These are phyloP conservation scores for Nematodospora valgi DNA, from an alignment of 805 yeast genomes.

Conservation along the genomic window DNA sequence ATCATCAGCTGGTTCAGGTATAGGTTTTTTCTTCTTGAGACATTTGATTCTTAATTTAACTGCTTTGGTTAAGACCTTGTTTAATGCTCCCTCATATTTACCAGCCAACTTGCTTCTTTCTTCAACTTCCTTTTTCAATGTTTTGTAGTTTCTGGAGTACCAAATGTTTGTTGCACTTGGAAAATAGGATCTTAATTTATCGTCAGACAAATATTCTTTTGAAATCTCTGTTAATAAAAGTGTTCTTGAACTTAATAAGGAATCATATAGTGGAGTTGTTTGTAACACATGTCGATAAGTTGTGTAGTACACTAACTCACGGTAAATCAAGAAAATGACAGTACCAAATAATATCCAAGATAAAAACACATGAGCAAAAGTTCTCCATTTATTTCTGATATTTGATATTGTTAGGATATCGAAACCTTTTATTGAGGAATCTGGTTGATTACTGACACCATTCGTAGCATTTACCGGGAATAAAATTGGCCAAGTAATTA, in stretches of 20 bases:
- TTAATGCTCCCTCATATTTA: conserved; percentile 66
- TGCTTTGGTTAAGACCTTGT: conserved; percentile 57
- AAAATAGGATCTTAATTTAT: conserved; percentile 53
- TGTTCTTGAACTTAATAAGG: conserved; percentile 67
- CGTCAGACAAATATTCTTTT: conserved; percentile 43
- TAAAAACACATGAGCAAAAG: conserved; percentile 70
- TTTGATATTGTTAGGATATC: conserved; percentile 64
- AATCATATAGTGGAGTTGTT: conserved; percentile 69
- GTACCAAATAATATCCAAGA: conserved; percentile 72
- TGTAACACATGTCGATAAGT: conserved; percentile 72
- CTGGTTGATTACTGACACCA: conserved; percentile 38
- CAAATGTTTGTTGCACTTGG: conserved; percentile 58
- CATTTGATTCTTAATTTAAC: conserved; percentile 54
- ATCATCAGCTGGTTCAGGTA: conserved; percentile 56
- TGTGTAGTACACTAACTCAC: conserved; percentile 68
- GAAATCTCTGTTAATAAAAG: conserved; percentile 70
- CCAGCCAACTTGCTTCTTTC: conserved; percentile 60
- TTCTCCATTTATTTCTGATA: conserved; percentile 58
- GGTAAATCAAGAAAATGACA: conserved; percentile 64
- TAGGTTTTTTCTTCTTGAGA: conserved; percentile 52
- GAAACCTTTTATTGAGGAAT: conserved; percentile 44
- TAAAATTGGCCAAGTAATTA: conserved; percentile 63
- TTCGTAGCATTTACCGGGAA: conserved; percentile 75
- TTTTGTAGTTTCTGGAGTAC: conserved; percentile 61
- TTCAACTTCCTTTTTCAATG: conserved; percentile 52